Evolutionary conservation across 1,284 basidiomycete genomes (phyloP).

Genomic region (Singerocomus rubriflavus): DNA sequence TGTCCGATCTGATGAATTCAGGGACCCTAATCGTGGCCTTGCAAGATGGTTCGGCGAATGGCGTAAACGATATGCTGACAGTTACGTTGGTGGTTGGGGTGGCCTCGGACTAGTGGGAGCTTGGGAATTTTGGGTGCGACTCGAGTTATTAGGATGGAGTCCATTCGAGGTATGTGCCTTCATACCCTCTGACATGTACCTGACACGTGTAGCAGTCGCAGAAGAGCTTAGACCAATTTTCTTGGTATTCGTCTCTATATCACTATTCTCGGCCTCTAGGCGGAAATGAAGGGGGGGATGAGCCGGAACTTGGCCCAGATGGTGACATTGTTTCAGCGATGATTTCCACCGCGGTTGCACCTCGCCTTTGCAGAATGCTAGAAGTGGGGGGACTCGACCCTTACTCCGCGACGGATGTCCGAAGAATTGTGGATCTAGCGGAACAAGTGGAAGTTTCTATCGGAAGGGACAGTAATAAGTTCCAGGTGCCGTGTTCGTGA

Average conservation of each 20-base stretch:
- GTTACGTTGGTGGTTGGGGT: slow-evolving; percentile 87
- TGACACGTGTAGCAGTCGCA: slow-evolving; percentile 37
- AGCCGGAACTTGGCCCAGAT: slow-evolving; percentile 69
- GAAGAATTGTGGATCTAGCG: slow-evolving; percentile 65
- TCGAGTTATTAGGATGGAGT: slow-evolving; percentile 88
- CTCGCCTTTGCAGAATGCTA: slow-evolving; percentile 68
- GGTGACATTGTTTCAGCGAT: slow-evolving; percentile 88
- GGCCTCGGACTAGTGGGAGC: slow-evolving; percentile 85
- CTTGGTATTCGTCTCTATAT: slow-evolving; percentile 79
- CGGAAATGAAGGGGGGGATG: slow-evolving; percentile 44
- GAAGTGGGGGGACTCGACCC: slow-evolving; percentile 78
- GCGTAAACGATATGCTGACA: slow-evolving; percentile 75
- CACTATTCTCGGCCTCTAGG: slow-evolving; percentile 67
- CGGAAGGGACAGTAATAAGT: slow-evolving; percentile 62
- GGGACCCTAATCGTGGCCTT: slow-evolving; percentile 74
- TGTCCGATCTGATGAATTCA: slow-evolving; percentile 85
- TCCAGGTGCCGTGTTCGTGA: slow-evolving; percentile 51
- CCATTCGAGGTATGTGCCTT: slow-evolving; percentile 65
- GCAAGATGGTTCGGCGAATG: slow-evolving; percentile 75
- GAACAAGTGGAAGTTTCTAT: slow-evolving; percentile 82
- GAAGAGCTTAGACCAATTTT: slow-evolving; percentile 72
- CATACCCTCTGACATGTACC: background rate
- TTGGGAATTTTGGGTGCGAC: slow-evolving; percentile 94
- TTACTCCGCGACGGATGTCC: slow-evolving; percentile 69
- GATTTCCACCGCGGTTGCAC: slow-evolving; percentile 81